Percentiles rank a stretch among this genome's conserved stretches.
phyloP scores from a whole-genome alignment of 371 early-diverging fungal genomes.

The Massospora cicadina region DNA sequence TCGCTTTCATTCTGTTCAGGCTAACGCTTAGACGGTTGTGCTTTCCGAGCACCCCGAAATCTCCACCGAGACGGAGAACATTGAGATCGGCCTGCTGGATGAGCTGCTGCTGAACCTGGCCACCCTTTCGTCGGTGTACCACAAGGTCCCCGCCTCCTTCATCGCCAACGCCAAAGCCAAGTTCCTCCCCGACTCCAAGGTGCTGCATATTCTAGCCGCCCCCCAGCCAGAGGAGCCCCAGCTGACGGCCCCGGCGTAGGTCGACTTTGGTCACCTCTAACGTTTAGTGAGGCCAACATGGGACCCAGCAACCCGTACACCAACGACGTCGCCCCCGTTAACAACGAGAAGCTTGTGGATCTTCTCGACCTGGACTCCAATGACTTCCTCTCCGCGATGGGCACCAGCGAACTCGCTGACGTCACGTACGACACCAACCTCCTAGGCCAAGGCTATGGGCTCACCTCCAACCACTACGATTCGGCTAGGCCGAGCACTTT shows the following conservation, averaged over 20 bases:
- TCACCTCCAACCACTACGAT: background rate
- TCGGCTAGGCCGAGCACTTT: background rate
- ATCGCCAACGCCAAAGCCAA: conserved; percentile 19
- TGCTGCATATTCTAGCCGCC: conserved; percentile 10
- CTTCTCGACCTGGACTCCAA: conserved; percentile 3
- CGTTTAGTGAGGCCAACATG: background rate
- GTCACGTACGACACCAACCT: background rate
- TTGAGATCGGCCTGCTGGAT: conserved; percentile 64
- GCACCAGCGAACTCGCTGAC: no score
- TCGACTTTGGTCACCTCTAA: background rate
- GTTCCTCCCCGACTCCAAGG: conserved; percentile 10
- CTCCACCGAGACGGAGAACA: conserved; percentile 56
- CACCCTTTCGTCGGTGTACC: conserved; percentile 80
- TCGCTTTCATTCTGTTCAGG: conserved; percentile 14
- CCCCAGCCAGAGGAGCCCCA: background rate
- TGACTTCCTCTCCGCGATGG: conserved; percentile 4
- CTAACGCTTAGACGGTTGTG: conserved; percentile 31
- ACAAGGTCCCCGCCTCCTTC: conserved; percentile 70
- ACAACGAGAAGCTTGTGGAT: conserved; percentile 1
- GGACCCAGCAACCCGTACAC: background rate
- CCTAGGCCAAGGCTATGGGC: background rate
- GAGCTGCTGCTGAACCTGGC: conserved; percentile 75
- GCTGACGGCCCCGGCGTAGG: background rate
- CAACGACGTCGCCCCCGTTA: conserved; percentile 2
- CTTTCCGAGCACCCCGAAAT: conserved; percentile 87